A percentile compares a stretch with the other conserved stretches of the same genome.
Conservation (phyloP, 306 rosid species). For the Vigna hirtella region DNA sequence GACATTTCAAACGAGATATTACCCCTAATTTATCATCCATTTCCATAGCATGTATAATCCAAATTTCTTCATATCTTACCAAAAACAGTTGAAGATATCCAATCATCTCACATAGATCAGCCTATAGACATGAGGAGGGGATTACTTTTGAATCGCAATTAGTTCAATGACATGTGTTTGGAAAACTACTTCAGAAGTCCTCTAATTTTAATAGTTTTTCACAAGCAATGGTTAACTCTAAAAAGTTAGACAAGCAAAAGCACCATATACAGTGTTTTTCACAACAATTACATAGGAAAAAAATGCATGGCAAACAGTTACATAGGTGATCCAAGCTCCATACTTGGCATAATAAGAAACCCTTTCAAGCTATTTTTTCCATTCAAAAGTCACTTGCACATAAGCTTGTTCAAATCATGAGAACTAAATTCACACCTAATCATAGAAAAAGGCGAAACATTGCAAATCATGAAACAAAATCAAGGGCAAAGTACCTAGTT, state of each 20-base stretch:
- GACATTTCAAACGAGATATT: background rate
- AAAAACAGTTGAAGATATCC: background rate
- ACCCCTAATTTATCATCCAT: background rate
- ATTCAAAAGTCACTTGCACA: background rate
- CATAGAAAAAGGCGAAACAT: background rate
- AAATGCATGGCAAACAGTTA: background rate
- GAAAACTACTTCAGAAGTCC: background rate
- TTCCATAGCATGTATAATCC: background rate
- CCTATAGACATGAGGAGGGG: background rate
- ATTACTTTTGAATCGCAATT: background rate
- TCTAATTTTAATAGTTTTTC: background rate
- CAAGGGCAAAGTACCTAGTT: background rate
- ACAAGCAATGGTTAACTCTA: background rate
- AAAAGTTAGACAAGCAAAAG: background rate
- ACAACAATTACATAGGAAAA: too few relatives aligned
- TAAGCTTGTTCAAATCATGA: background rate
- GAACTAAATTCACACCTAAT: background rate
- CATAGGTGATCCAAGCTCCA: background rate
- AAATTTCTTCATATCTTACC: background rate
- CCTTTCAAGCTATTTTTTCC: background rate
- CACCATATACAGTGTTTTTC: too few relatives aligned
- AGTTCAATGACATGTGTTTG: background rate
- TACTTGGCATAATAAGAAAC: background rate
- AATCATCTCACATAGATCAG: constrained; percentile 10
- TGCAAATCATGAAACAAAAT: constrained; percentile 20